Evolutionary conservation across 2,329 filamentous ascomycete species (phyloP), one percentile per base, ranked within the genome.

Genomic region (Fusarium camptoceras): DNA sequence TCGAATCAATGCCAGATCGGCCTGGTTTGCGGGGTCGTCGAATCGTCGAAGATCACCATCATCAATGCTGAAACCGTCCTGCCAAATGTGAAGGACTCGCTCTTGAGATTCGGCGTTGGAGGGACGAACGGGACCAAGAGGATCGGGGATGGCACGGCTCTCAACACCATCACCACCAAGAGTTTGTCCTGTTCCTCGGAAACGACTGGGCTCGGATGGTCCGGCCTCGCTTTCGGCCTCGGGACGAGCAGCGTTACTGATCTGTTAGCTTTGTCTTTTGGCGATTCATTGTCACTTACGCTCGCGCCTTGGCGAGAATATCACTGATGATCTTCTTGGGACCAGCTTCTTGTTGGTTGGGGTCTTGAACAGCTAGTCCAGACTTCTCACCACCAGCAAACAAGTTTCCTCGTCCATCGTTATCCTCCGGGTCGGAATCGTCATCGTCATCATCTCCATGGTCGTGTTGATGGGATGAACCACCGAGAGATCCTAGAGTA

Each of bases 331-430:
- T 82, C 70, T 84, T 86, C 74, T 83, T 82, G 1, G 87, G 81
- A 42, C 87, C 85, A 4, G 78, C 78, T 14, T 85, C 81, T 53
- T 84, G 79, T 9, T 84, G 79, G 7, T 78, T 76, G 2, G 89
- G 89, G 72, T 91, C 89, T 75, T 91, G 89, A 25, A 92, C 87
- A 24, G 89, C 90, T 47, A 92, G 79, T 1, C 88, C 90, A 30
- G 92, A 95, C 85, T 96, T 96, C 81, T 95, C 93, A 34, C 93
- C 93, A 54, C 93, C 93, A 22, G 93, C 91, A 79, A 94, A 96
- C 68, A 94, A 83, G 76, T 96, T 92, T 66, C 89, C 83, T 9
- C 85, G 84, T 27, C 85, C 84, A 68, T 89, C 86, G 37, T 87
- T 83, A 28, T 90, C 87, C 3, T 90, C 84, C 3, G 86, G 82